Percentiles rank a stretch among this genome's conserved stretches.
These are phyloP conservation scores for Aspergillus bertholletiae DNA, from an alignment of 495 filamentous ascomycete species.

Conservation along the genomic window DNA sequence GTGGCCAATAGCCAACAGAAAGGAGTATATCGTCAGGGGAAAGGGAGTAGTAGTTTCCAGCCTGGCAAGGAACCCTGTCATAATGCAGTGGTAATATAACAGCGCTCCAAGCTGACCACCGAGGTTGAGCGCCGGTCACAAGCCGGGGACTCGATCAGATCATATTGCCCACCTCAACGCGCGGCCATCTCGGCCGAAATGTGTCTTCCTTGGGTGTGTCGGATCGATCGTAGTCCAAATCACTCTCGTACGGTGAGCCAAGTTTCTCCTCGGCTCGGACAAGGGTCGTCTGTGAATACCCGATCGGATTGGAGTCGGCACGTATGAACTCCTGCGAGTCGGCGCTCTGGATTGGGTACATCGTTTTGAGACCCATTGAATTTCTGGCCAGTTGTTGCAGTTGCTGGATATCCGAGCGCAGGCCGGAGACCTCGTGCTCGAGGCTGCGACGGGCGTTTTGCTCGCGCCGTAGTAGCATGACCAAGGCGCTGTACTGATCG, in stretches of 20 bases:
- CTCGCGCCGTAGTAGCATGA: constrained; percentile 53
- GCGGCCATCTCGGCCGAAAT: constrained; percentile 11
- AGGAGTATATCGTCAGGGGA: background rate
- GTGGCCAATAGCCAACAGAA: background rate
- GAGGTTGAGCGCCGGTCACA: background rate
- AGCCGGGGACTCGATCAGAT: constrained; percentile 7
- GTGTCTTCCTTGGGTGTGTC: constrained; percentile 10
- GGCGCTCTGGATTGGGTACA: constrained; percentile 34
- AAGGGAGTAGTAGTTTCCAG: too few species aligned
- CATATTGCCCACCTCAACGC: constrained; percentile 15
- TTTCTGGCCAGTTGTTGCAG: constrained; percentile 32
- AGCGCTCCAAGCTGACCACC: too few species aligned
- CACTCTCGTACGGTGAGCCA: constrained; percentile 10
- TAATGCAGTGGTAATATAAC: too few species aligned
- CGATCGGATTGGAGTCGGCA: constrained; percentile 15
- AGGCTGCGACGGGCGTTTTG: constrained; percentile 51
- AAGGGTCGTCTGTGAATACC: constrained; percentile 8
- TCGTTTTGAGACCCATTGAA: constrained; percentile 31
- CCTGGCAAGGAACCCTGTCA: too few species aligned
- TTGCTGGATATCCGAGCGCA: constrained; percentile 49
- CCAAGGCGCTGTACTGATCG: constrained; percentile 54
- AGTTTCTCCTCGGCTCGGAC: constrained; percentile 6
- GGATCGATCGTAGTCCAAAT: constrained; percentile 11
- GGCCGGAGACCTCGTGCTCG: constrained; percentile 47
- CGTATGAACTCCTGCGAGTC: constrained; percentile 37